Evolutionary conservation across 2,329 filamentous ascomycete species (phyloP).

Genomic region (Cordyceps cicadae): DNA sequence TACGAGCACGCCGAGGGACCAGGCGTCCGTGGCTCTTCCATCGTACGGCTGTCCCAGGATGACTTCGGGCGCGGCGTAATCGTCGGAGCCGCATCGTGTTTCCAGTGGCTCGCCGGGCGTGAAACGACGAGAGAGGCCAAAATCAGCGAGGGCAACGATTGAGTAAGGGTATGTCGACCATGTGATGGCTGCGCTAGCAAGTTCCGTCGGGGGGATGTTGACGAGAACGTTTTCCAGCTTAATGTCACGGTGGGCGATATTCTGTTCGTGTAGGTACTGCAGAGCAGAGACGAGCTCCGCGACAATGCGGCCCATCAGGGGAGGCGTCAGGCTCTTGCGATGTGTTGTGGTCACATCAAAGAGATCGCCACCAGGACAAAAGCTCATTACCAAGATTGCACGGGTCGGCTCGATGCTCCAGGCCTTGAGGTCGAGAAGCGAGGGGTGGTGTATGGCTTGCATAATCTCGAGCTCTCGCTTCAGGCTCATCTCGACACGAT

Average conservation of each 20-base stretch:
- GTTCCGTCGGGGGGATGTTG: constrained; percentile 63
- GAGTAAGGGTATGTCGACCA: constrained; percentile 73
- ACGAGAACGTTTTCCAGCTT: constrained; percentile 95
- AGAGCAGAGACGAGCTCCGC: constrained; percentile 81
- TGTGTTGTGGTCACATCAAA: constrained; percentile 82
- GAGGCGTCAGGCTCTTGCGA: constrained; percentile 56
- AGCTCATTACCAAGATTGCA: constrained; percentile 78
- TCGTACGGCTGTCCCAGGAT: constrained; percentile 94
- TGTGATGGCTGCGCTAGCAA: constrained; percentile 54
- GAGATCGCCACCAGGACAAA: constrained; percentile 88
- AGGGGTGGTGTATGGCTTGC: constrained; percentile 79
- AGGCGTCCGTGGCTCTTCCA: constrained; percentile 83
- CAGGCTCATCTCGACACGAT: constrained; percentile 84
- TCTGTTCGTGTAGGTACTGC: constrained; percentile 72
- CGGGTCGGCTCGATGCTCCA: constrained; percentile 79
- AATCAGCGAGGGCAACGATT: constrained; percentile 80
- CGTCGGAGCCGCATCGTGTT: constrained; percentile 89
- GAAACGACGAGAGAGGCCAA: constrained; percentile 81
- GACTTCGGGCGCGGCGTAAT: constrained; percentile 94
- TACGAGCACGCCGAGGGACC: constrained; percentile 87
- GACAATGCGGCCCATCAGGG: constrained; percentile 75
- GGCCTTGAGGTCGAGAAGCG: constrained; percentile 81
- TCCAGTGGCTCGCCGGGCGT: constrained; percentile 81
- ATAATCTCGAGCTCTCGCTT: constrained; percentile 95
- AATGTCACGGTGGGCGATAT: constrained; percentile 93